Base-by-base conservation (phyloP, 2,329 filamentous ascomycete genomes). In the Alternaria dauci region DNA sequence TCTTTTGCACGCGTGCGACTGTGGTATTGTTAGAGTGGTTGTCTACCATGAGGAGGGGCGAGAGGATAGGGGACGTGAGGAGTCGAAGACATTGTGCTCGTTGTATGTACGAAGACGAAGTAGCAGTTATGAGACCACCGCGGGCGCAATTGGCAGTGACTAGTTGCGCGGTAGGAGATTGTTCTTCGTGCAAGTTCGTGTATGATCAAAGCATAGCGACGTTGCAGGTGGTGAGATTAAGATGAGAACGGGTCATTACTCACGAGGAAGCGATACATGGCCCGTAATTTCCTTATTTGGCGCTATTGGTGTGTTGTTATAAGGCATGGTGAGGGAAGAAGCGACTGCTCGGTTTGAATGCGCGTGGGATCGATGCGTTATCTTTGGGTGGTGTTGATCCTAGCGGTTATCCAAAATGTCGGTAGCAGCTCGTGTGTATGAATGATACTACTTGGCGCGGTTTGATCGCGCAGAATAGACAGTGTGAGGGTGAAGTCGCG, bases 1-100 rank as follows among this genome's bases (percentile, higher is more conserved):
- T 97, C 81, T 96, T 97, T 81, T 97, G 97, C 60, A 99, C 92
- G 72, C 95, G 88, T 18, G 95, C 92, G 57, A 98, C 95, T 98
- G 71, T 46, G 18, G 11, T 4, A 26, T 11, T 34, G 54, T 61
- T 53, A 62, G 54, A 26, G 9, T 42, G 16, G 9, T 44, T 28
- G 48, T 23, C 43, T n/a, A 12, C 46, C 26, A 5, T 25, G 51
- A 53, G 51, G n/a, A 53, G 16, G 34, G 18, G 14, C 18, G 18
- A 3, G 38, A 14, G 30, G 7, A 43, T 26, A 1, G 26, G 51
- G 26, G 36, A 42, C n/a, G 3, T 32, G 41, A 3, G 28, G 36
- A 28, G 32, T 48, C 1, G 11, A 48, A 34, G 28, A 48, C 44
- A 48, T 48, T 48, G 44, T 30, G 44, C 44, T 34, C n/a, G 18